Conservation (phyloP, 208 protist species). For the Leishmania arabica region DNA sequence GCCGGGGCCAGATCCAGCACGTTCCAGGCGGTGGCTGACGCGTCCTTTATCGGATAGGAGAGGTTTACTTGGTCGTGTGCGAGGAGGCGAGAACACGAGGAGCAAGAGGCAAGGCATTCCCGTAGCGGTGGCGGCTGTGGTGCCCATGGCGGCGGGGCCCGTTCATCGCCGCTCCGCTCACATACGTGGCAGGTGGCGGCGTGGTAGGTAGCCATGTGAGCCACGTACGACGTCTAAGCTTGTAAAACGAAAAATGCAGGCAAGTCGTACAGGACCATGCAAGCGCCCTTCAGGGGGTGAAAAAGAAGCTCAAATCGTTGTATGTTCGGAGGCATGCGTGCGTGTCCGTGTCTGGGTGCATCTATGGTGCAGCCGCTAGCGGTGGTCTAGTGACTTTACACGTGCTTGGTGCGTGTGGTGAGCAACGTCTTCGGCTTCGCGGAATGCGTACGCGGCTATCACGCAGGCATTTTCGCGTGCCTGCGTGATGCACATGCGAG, state of each 20-base stretch:
- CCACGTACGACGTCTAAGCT: neutral
- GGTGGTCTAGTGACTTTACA: neutral
- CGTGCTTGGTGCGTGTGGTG: neutral
- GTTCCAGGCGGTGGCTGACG: neutral
- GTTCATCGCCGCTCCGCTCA: neutral
- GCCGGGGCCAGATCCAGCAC: conserved; percentile 1
- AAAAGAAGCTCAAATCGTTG: neutral
- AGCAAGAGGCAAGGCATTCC: neutral
- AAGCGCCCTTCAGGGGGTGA: neutral
- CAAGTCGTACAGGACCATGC: neutral
- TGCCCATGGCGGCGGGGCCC: neutral
- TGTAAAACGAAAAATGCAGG: neutral
- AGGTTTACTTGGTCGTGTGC: neutral
- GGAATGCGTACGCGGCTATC: neutral
- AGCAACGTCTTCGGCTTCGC: neutral
- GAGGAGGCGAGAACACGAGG: neutral
- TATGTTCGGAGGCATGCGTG: neutral
- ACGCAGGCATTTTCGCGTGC: neutral
- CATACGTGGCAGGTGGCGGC: neutral
- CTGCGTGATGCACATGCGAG: neutral
- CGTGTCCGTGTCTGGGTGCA: neutral
- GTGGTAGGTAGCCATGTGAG: neutral
- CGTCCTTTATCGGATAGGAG: neutral
- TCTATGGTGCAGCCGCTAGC: neutral
- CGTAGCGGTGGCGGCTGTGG: neutral